Evolutionary conservation across 139 green algal species (phyloP), one percentile per base, ranked within the genome.

Genomic region (Asterochloris erici): DNA sequence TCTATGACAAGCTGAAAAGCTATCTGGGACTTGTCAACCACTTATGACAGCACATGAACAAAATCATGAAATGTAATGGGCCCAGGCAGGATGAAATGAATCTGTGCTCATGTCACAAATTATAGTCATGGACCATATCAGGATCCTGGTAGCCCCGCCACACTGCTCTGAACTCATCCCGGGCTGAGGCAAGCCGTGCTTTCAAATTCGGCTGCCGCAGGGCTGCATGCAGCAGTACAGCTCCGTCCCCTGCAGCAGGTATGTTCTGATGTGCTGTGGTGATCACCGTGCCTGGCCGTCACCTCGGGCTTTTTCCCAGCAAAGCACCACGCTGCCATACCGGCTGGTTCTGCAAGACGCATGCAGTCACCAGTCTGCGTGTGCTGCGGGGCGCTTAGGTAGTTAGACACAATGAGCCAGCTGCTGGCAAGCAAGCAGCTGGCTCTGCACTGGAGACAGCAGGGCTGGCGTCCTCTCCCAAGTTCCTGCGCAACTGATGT

Each of bases 1-100:
- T 95, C 12, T 98, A 98, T 81, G 95, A 98, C 76, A 80, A 64
- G 12, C 19, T 94, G 26, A 98, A 98, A 78, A 38, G 24, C 0
- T 91, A 89, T 16, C 82, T 98, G 27, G 90, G 70, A 2, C 79
- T 97, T 61, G 77, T 71, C 0, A 77, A 81, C 23, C 71, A 86
- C 60, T 29, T 85, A 71, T 71, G 9, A 26, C 66, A 71, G 19
- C 10, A 24, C 66, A 71, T 26, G 19, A 71, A 71, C 19, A 71
- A 71, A 71, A 71, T 71, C 17, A 21, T 71, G 66, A 26, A 71
- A 71, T 71, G 66, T 26, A 24, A 9, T 24, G 10, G 66, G 66
- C 19, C 66, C 66, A 26, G 66, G 66, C 66, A 24, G 17, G 66
- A 71, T 71, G 66, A 71, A 62, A 64, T 28, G 16, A 19, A 78